phyloP scores from a whole-genome alignment of 106 monocot genomes.

The Vanilla planifolia region DNA sequence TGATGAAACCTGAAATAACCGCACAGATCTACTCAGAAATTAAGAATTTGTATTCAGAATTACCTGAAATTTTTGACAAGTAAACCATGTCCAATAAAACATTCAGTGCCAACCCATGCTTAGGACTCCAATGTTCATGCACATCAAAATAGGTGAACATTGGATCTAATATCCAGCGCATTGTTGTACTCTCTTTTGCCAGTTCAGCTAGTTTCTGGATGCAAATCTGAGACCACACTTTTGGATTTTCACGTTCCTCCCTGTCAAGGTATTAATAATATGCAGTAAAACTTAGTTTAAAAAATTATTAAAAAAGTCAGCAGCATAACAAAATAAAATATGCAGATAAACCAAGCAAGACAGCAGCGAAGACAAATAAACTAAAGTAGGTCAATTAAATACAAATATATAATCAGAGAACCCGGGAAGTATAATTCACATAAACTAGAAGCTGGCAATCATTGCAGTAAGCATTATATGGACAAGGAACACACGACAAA shows the following conservation, averaged over 20 bases:
- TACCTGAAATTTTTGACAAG: slow-evolving; percentile 66
- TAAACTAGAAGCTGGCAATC: too few relatives aligned
- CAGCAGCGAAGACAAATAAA: too few relatives aligned
- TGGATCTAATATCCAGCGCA: slow-evolving; percentile 76
- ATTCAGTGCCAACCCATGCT: slow-evolving; percentile 55
- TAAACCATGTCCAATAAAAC: slow-evolving; percentile 67
- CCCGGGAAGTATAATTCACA: too few relatives aligned
- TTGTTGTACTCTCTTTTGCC: slow-evolving; percentile 82
- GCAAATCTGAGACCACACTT: slow-evolving; percentile 82
- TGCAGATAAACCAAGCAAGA: too few relatives aligned
- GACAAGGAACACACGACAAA: too few relatives aligned
- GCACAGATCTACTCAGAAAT: neutral
- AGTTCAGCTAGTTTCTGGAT: slow-evolving; percentile 80
- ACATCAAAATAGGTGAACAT: slow-evolving; percentile 77
- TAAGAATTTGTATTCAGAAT: neutral
- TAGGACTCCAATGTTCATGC: slow-evolving; percentile 61
- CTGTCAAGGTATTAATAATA: neutral
- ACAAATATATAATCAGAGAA: too few relatives aligned
- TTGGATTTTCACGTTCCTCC: slow-evolving; percentile 70
- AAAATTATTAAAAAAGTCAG: neutral
- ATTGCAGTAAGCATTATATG: too few relatives aligned
- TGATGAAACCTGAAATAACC: neutral
- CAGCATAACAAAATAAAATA: too few relatives aligned
- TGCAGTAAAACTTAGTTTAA: too few relatives aligned
- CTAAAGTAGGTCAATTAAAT: too few relatives aligned